phyloP scores from a whole-genome alignment of 208 protist species.

The Trypanosoma mega region DNA sequence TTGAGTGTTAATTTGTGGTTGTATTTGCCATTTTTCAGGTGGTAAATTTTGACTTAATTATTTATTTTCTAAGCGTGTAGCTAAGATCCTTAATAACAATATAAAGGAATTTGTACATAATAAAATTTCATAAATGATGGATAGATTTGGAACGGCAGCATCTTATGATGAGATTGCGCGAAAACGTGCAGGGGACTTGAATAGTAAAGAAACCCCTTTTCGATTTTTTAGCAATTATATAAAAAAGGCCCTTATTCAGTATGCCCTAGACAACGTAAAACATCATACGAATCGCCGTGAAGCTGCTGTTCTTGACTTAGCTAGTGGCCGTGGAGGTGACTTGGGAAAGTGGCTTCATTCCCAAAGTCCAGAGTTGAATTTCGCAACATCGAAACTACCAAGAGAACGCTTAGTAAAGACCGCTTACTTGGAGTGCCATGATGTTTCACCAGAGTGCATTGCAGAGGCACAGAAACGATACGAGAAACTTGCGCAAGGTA shows the following conservation, averaged over 20 bases:
- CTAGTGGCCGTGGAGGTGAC: slow-evolving; percentile 80
- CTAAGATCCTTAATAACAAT: too few species aligned
- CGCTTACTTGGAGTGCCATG: slow-evolving; percentile 47
- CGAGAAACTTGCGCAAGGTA: slow-evolving; percentile 20
- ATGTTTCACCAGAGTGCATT: slow-evolving; percentile 75
- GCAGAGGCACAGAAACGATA: slow-evolving; percentile 64
- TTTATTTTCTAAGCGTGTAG: too few species aligned
- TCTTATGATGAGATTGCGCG: slow-evolving; percentile 75
- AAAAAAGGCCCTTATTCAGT: slow-evolving; percentile 84
- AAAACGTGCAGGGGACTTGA: slow-evolving; percentile 50
- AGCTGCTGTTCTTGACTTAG: slow-evolving; percentile 67
- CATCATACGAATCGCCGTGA: neutral
- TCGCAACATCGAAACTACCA: slow-evolving; percentile 22
- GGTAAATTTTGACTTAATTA: too few species aligned
- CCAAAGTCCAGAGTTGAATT: slow-evolving; percentile 48
- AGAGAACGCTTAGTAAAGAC: slow-evolving; percentile 15
- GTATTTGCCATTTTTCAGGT: too few species aligned
- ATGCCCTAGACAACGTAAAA: slow-evolving; percentile 49
- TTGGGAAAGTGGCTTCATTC: slow-evolving; percentile 89
- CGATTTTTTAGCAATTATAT: slow-evolving; percentile 88
- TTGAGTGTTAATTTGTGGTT: slow-evolving; percentile 1
- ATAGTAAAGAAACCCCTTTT: slow-evolving; percentile 69
- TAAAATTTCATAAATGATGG: slow-evolving; percentile 3
- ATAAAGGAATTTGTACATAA: too few species aligned
- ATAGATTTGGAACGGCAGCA: slow-evolving; percentile 24